These are phyloP conservation scores for Oxyria digyna DNA, from an alignment of 148 eudicot species.

Conservation along the genomic window DNA sequence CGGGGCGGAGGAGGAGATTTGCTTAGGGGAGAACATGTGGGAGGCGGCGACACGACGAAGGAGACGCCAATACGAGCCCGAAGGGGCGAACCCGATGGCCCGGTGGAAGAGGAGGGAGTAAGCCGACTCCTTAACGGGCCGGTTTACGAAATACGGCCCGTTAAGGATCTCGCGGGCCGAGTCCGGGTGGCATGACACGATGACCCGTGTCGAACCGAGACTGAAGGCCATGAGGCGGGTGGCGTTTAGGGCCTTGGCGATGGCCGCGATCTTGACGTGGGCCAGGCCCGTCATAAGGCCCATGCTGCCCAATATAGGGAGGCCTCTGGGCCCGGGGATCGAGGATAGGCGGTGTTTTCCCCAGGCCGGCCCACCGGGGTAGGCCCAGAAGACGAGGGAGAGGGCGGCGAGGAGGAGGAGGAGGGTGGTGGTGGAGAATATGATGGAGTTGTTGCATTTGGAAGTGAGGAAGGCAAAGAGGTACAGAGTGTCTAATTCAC, in stretches of 20 bases:
- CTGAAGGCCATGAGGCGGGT: slow-evolving; percentile 64
- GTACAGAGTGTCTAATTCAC: slow-evolving; percentile 36
- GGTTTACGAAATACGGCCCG: slow-evolving; percentile 50
- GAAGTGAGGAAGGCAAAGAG: slow-evolving; percentile 40
- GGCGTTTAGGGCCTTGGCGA: slow-evolving; percentile 21
- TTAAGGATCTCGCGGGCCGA: slow-evolving; percentile 61
- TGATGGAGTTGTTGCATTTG: slow-evolving; percentile 20
- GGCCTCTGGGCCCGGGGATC: slow-evolving; percentile 54
- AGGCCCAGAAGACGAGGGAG: slow-evolving; percentile 40
- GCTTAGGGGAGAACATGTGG: slow-evolving; percentile 70
- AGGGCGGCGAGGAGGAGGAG: not conserved
- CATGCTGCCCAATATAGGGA: slow-evolving; percentile 60
- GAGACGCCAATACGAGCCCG: slow-evolving; percentile 68
- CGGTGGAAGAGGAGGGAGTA: slow-evolving; percentile 65
- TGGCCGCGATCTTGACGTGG: slow-evolving; percentile 43
- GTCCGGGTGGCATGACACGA: slow-evolving; percentile 52
- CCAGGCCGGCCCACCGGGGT: slow-evolving; percentile 83
- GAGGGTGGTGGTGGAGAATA: not conserved
- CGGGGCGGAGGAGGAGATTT: slow-evolving; percentile 36
- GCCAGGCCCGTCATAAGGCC: slow-evolving; percentile 50
- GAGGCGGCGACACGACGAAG: slow-evolving; percentile 51
- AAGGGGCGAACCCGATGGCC: slow-evolving; percentile 82
- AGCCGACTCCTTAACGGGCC: slow-evolving; percentile 73
- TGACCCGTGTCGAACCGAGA: slow-evolving; percentile 51
- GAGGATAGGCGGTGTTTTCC: slow-evolving; percentile 25